Base-by-base conservation (phyloP, 306 rosid genomes). In the Lablab purpureus region DNA sequence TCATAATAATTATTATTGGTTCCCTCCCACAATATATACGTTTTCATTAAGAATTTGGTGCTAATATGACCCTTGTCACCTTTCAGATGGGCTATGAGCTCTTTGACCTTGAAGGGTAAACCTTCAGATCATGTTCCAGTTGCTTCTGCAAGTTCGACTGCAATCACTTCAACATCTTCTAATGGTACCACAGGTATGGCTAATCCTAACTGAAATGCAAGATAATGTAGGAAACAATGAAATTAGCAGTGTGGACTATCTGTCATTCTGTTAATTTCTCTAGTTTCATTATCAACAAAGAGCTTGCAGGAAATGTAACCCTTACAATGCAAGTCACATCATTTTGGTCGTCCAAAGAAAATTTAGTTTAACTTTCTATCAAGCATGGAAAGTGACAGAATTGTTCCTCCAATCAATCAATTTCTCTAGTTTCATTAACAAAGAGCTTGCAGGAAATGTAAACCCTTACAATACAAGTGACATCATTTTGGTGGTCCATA, bases 11-110 rank as follows among this genome's bases (percentile, higher is more conserved):
- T 54, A 54, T 54, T 54, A 21, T 54, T 21, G 28, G 8, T 54
- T 19, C 15, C 60, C 32, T 65, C 71, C 30, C 18, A 43, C 37
- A 68, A 4, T n/a, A 63, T 62, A 14, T 62, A 3, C 46, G 34
- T 63, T 63, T 32, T 63, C 46, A n/a, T 63, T 45, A 63, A n/a
- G 46, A 45, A 18, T 19, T 21, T 67, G 82, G 22, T 71, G 58
- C 69, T 80, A 71, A 78, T 41, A 22, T 43, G 49, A 63, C 45
- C 41, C 28, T 40, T 67, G 37, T 79, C 58, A 55, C 79, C 68
- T 3, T 86, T 87, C 88, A 96, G 99, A 82, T 96, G 99, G 99
- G 99, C 99, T 58, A 93, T 96, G 99, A 96, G 99, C 87, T 96
- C 99, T 74, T 88, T 96, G 90, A 96, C 99, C 79, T 86, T 91